Conservation (phyloP, 768 basidiomycete genomes). For the Trametes cinnabarina region DNA sequence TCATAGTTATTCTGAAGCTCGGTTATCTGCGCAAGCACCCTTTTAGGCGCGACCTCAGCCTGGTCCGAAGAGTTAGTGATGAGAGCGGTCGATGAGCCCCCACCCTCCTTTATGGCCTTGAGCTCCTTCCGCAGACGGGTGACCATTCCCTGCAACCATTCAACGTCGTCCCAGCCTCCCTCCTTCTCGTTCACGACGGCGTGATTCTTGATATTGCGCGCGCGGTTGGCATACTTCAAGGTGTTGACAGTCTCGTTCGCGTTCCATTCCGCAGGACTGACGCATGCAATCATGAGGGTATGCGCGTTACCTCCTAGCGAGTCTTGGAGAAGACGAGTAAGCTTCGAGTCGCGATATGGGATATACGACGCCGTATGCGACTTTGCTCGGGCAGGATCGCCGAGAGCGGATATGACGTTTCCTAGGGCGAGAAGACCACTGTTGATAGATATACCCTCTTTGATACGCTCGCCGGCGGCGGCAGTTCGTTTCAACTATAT, state of each 20-base stretch:
- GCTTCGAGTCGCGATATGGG: slow-evolving; percentile 97
- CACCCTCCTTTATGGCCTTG: slow-evolving; percentile 73
- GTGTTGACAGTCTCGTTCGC: slow-evolving; percentile 91
- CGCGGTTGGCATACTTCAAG: slow-evolving; percentile 95
- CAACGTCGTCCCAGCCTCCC: slow-evolving; percentile 98
- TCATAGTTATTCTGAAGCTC: slow-evolving; percentile 86
- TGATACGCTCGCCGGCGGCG: slow-evolving; percentile 93
- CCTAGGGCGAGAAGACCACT: slow-evolving; percentile 93
- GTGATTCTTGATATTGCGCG: slow-evolving; percentile 94
- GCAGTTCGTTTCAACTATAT: slow-evolving; percentile 92
- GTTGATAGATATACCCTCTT: slow-evolving; percentile 99
- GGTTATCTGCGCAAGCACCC: slow-evolving; percentile 75
- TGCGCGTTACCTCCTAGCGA: slow-evolving; percentile 97
- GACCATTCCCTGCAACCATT: slow-evolving; percentile 90
- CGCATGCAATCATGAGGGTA: slow-evolving; percentile 98
- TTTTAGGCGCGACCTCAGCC: slow-evolving; percentile 66
- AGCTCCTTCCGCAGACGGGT: slow-evolving; percentile 84
- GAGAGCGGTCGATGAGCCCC: slow-evolving; percentile 28
- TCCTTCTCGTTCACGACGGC: slow-evolving; percentile 92
- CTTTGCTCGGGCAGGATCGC: slow-evolving; percentile 86
- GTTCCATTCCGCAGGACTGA: slow-evolving; percentile 95
- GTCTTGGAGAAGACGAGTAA: slow-evolving; percentile 93
- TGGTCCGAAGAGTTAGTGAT: slow-evolving; percentile 29
- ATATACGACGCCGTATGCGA: slow-evolving; percentile 84
- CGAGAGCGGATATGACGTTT: slow-evolving; percentile 97